phyloP scores from a whole-genome alignment of 1,139 yeast genomes.

The Scheffersomyces titani region DNA sequence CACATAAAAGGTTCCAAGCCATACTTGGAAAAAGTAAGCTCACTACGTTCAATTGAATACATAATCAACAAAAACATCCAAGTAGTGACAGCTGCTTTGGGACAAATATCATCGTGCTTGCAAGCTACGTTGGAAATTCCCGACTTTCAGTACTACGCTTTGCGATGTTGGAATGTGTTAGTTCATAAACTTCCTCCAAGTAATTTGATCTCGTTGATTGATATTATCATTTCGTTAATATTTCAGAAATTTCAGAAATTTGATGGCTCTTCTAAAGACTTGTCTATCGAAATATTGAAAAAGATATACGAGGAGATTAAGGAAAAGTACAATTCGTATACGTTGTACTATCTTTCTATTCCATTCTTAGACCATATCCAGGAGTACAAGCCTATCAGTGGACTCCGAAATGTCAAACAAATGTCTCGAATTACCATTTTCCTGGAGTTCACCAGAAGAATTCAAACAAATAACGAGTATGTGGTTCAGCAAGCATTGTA shows the following conservation, averaged over 20 bases:
- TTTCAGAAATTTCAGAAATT: slow-evolving; percentile 66
- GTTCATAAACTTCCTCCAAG: slow-evolving; percentile 51
- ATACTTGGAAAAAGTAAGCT: slow-evolving; percentile 67
- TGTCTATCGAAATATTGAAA: slow-evolving; percentile 49
- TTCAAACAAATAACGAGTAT: slow-evolving; percentile 68
- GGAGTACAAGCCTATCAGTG: slow-evolving; percentile 15
- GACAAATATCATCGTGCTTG: slow-evolving; percentile 85
- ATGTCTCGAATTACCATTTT: slow-evolving; percentile 27
- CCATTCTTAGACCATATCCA: slow-evolving; percentile 32
- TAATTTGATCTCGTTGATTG: slow-evolving; percentile 51
- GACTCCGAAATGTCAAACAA: slow-evolving; percentile 27
- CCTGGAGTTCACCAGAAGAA: slow-evolving; percentile 55
- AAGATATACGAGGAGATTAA: slow-evolving; percentile 38
- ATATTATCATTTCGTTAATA: slow-evolving; percentile 45
- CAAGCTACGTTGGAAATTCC: slow-evolving; percentile 75
- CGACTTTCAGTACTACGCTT: slow-evolving; percentile 61
- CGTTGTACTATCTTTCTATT: slow-evolving; percentile 50
- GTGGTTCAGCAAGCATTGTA: slow-evolving; percentile 77
- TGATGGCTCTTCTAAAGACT: slow-evolving; percentile 43
- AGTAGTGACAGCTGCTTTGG: slow-evolving; percentile 73
- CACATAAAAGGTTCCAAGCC: slow-evolving; percentile 73
- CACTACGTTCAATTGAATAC: slow-evolving; percentile 73
- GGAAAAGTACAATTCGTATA: slow-evolving; percentile 39
- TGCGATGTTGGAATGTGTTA: slow-evolving; percentile 67
- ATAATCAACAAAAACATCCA: slow-evolving; percentile 62